A percentile compares a stretch with the other conserved stretches of the same genome.
Conservation (phyloP, 2,329 filamentous ascomycete genomes). For the Penicillium sp. region DNA sequence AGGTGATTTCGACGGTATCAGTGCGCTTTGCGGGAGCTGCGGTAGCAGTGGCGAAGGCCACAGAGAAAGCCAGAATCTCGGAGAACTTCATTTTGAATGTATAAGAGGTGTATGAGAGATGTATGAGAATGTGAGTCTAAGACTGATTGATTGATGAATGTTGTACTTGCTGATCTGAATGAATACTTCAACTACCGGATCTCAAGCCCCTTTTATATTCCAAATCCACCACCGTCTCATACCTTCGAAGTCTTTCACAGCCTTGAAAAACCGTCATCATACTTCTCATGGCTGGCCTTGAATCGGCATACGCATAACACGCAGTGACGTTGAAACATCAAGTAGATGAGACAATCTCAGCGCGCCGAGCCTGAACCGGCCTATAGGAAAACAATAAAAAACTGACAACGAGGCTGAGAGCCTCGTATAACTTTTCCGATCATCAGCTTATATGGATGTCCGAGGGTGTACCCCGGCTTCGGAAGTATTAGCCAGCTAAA, state of each 20-base stretch:
- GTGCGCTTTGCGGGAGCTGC: conserved; percentile 5
- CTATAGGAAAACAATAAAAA: background rate
- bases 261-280: background rate
- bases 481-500: background rate
- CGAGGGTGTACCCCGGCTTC: background rate
- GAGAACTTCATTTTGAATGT: conserved; percentile 13
- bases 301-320: background rate
- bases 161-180: background rate
- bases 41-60: conserved; percentile 6
- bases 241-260: background rate
- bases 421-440: background rate
- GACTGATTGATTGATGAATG: background rate
- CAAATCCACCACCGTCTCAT: background rate
- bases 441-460: background rate
- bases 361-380: background rate
- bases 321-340: background rate
- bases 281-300: background rate
- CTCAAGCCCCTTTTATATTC: background rate
- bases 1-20: conserved; percentile 12
- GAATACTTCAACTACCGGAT: background rate
- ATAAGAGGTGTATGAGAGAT: background rate
- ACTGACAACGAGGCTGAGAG: background rate
- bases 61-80: conserved; percentile 5
- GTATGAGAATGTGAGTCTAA: background rate
- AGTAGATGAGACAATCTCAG: background rate